Evolutionary conservation across 2,329 filamentous ascomycete genomes (phyloP).

Genomic region (Mycocentrospora acerina): DNA sequence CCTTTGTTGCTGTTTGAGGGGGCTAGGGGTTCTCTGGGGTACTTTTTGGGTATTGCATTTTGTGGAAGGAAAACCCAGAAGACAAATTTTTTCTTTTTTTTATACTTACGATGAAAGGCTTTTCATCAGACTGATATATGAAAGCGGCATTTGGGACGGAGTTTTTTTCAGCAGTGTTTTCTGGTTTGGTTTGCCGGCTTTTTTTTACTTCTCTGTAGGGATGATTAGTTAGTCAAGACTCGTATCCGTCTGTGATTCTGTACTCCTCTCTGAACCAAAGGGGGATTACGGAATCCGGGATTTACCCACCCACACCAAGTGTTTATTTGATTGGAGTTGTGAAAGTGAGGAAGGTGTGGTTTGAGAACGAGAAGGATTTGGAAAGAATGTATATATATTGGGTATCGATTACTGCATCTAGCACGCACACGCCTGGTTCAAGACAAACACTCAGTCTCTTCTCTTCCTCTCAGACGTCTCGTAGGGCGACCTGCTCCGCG

Average conservation of each 20-base stretch:
- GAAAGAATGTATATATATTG: no score
- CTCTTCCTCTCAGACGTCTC: slow-evolving; percentile 11
- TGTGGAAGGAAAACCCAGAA: slow-evolving; percentile 8
- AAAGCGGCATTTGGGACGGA: slow-evolving; percentile 22
- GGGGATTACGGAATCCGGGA: slow-evolving; percentile 30
- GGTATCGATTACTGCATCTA: no score
- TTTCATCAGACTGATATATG: slow-evolving; percentile 19
- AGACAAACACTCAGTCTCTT: slow-evolving; percentile 7
- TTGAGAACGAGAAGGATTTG: no score
- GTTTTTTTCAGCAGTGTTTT: slow-evolving; percentile 7
- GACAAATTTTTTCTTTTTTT: slow-evolving; percentile 15
- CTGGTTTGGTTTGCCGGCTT: background rate
- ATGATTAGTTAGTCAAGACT: slow-evolving; percentile 45
- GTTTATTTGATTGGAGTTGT: no score
- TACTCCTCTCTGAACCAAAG: slow-evolving; percentile 10
- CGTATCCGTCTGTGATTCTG: slow-evolving; percentile 40
- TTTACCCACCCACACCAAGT: slow-evolving; percentile 40
- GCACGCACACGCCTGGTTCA: no score
- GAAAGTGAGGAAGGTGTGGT: no score
- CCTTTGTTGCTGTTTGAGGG: slow-evolving; percentile 31
- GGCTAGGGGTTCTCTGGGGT: slow-evolving; percentile 14
- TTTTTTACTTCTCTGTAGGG: slow-evolving; percentile 17
- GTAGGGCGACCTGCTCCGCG: slow-evolving; percentile 24
- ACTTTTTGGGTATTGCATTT: slow-evolving; percentile 14
- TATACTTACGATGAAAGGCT: slow-evolving; percentile 8